Base-by-base conservation (phyloP, 108 stramenopile species). In the Bacterosira constricta region DNA sequence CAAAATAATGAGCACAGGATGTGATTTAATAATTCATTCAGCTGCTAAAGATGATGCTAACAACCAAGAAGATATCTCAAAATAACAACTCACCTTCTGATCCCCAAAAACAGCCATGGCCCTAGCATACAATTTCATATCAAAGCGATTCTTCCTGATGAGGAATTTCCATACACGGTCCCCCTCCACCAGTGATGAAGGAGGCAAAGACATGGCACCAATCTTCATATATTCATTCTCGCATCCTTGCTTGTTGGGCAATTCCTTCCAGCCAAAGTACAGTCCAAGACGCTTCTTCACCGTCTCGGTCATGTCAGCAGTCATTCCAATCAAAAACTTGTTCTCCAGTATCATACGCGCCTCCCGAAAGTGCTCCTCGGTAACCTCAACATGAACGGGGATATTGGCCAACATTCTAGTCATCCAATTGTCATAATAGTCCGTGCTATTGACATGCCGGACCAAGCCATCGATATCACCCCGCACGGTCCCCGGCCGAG, bases 261-360 rank as follows among this genome's bases (percentile, higher is more conserved):
- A 32, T 20, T 73, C 77, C 41, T 72, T 73, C 77, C 77, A 79
- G 0, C 77, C 77, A 68, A 79, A 79, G 23, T 79, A 73, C 6
- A 79, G 15, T 27, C 58, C 52, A 6, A 79, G 50, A 6, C 77
- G 45, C 45, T 68, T 76, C 3, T 57, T 7, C 0, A 79, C 47
- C 1, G 77, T 79, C 44, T 79, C 77, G 0, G 46, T 32, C 31
- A 74, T 45, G 27, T 74, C 66, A 0, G 20, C 38, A 0, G 71
- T 41, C 77, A 79, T 73, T 4, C 77, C 72, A 35, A 79, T 79
- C 31, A 79, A 21, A 55, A 79, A 79, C 23, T 79, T 79, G 37
- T 73, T 79, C 37, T 74, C 73, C 21, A 79, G 26, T 37, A 79
- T 62, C 64, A 50, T 68, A 12, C 72, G 36, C 4, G 77, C 77